Base-by-base conservation (phyloP, 306 rosid species). In the Rosa lucieae region DNA sequence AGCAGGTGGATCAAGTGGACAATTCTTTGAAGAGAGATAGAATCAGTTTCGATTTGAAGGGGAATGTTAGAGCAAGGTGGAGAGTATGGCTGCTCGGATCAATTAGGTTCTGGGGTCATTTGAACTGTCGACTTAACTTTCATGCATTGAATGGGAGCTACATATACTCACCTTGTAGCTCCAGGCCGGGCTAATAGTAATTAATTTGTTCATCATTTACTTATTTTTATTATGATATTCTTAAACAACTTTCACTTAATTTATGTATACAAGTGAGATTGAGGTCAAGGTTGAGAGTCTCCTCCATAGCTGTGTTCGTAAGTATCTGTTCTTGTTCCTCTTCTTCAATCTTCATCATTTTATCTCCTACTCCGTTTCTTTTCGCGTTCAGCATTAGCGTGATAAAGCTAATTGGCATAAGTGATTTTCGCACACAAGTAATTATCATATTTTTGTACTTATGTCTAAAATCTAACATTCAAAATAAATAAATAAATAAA, bases 111-210 rank as follows among this genome's bases (percentile, higher is more conserved):
- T 78, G 80, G 87, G 80, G 85, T 71, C 79, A 81, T 47, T 85
- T 95, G 79, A 86, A 85, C 23, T 95, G 99, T 74, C 78, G 2
- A 20, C 94, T 95, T 42, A 80, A 21, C 77, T 95, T 95, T 77
- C 94, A 83, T 42, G 90, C 88, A 5, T 43, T 68, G 9, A 90
- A 89, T 75, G 92, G 97, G 26, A 84, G 84, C 70, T 92, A 89
- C 70, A 80, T 89, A 73, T 68, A 39, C 23, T 72, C 88, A 0
- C 83, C 68, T 3, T 95, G 99, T 79, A 92, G 85, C 77, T 85
- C 99, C 40, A 85, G 82, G n/a, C n/a, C n/a, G n/a, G 75, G 82
- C 90, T 0, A 90, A 23, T 23, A 89, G 73, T 95, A 81, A 86
- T 43, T 13, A 32, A 32, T 14, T 48, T 6, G 61, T 29, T 49